Base-by-base conservation (phyloP, 495 filamentous ascomycete species). In the Jackrogersella minutella region DNA sequence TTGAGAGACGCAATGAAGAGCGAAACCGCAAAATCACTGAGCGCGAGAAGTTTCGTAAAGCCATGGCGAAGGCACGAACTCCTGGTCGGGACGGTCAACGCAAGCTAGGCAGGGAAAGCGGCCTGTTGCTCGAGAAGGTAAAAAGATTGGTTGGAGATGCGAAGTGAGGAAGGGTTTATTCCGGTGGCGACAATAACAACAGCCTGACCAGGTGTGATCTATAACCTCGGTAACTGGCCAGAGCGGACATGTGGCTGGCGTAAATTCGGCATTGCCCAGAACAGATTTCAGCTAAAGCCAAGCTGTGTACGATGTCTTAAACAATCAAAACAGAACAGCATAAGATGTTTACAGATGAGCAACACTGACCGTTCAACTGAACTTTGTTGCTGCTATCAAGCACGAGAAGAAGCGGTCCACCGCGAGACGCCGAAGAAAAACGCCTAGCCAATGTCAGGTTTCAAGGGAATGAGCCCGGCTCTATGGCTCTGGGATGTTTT, bases 81-180 rank as follows among this genome's bases (percentile, higher is more conserved):
- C 89, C 88, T 8, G 92, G 92, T 47, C 83, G 83, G 71, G 86
- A 91, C 76, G 94, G 93, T 22, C 89, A 94, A 77, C 80, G 88
- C 69, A 94, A 92, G 76, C 69, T 99, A 31, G 95, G 95, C 1
- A 82, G 90, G 57, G 92, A 97, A 82, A 93, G 93, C 59, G 84
- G 84, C n/a, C 82, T 95, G 10, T 64, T 99, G 67, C 76, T 97
- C 54, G 90, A 93, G 76, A 91, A 87, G 73, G 89, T 96, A 11
- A 88, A 91, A 81, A 87, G 82, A 69, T 78, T 93, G 75, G 84
- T 96, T 57, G 87, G 79, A 28, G 67, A 59, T 21, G 24, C 51
- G 37, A 40, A 65, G 34, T 56, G 37, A 58, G 19, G 21, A 10
- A 21, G 10, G 5, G 0, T 5, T n/a, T 11, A 16, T 51, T 10